A percentile compares a stretch with the other conserved stretches of the same genome.
Evolutionary conservation across 129 eudicot species (phyloP).

Genomic region (Centella asiatica): DNA sequence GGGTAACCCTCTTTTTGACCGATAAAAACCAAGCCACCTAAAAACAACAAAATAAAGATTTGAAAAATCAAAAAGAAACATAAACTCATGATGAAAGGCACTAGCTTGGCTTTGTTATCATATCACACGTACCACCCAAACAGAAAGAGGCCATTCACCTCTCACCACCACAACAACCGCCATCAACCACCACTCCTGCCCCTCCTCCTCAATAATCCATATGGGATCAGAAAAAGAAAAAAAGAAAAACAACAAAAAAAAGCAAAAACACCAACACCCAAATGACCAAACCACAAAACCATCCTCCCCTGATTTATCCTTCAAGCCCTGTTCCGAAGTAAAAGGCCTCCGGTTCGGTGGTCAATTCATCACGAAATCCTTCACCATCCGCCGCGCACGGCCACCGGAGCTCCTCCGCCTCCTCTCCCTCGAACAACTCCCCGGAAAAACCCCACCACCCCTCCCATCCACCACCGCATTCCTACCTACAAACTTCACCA

Average conservation of each 20-base stretch:
- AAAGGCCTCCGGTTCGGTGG: constrained; percentile 94
- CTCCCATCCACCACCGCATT: constrained; percentile 70
- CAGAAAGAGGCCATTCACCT: too few relatives aligned
- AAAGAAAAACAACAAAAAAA: constrained; percentile 43
- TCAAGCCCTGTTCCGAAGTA: constrained; percentile 74
- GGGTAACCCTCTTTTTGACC: too few relatives aligned
- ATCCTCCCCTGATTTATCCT: constrained; percentile 46
- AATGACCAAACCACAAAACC: constrained; percentile 37
- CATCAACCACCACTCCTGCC: too few relatives aligned
- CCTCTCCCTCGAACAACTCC: constrained; percentile 56
- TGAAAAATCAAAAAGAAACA: too few relatives aligned
- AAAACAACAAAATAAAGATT: too few relatives aligned
- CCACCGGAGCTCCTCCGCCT: constrained; percentile 71
- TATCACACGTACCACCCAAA: too few relatives aligned
- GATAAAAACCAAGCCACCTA: too few relatives aligned
- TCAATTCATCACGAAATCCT: constrained; percentile 82
- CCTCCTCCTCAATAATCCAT: too few relatives aligned
- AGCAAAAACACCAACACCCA: constrained; percentile 80
- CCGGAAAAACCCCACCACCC: constrained; percentile 3
- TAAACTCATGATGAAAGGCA: too few relatives aligned
- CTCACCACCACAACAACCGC: too few relatives aligned
- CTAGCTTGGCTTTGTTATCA: too few relatives aligned
- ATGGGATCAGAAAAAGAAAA: too few relatives aligned
- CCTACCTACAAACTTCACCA: constrained; percentile 90
- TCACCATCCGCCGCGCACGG: constrained; percentile 88